Evolutionary conservation across 306 rosid genomes (phyloP).

Genomic region (Inga laurina): DNA sequence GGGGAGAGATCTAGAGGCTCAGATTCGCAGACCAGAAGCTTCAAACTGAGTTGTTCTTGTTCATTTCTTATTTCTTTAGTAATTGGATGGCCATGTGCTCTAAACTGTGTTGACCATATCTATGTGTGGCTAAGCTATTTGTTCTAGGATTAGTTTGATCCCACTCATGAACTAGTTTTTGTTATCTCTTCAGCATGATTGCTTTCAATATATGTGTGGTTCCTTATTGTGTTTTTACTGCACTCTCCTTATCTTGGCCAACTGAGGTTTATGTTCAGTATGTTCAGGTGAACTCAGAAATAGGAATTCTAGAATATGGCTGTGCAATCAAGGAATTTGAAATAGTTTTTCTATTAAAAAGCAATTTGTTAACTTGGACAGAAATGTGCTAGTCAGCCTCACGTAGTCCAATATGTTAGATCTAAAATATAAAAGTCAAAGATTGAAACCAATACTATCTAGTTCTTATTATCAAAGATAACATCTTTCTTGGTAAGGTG

Average conservation of each 20-base stretch:
- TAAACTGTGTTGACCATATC: background rate
- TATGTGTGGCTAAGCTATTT: background rate
- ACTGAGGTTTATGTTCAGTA: no score
- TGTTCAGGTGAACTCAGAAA: no score
- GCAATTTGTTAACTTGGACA: no score
- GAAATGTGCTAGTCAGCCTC: background rate
- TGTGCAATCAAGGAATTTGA: no score
- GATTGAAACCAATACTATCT: background rate
- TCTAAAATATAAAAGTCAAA: background rate
- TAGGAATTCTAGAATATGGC: no score
- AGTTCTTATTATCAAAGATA: constrained; percentile 5
- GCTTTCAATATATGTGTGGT: background rate
- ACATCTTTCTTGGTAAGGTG: background rate
- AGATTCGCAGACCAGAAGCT: background rate
- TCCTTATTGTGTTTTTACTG: background rate
- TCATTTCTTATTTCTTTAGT: background rate
- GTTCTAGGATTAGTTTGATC: background rate
- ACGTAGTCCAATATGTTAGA: background rate
- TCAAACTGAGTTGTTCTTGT: background rate
- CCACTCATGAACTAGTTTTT: no score
- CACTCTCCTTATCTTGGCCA: background rate
- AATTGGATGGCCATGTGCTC: background rate
- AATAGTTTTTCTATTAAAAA: no score
- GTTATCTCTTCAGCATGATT: background rate
- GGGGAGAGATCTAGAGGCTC: background rate